These are phyloP conservation scores for Tuber umbilicatum DNA, from an alignment of 495 filamentous ascomycete genomes.

Conservation along the genomic window DNA sequence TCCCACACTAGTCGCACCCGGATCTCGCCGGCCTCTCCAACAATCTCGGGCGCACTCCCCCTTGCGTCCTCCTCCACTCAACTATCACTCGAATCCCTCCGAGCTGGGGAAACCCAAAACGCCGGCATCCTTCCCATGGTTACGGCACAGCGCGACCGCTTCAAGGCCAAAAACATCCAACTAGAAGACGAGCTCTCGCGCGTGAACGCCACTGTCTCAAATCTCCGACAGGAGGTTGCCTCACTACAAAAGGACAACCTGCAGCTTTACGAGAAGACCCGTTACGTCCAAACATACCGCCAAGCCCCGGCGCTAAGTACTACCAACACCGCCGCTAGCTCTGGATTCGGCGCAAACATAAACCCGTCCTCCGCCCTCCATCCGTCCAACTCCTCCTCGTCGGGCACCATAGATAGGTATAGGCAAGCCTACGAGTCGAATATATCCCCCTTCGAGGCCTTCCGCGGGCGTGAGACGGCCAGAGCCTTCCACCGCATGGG, in stretches of 20 bases:
- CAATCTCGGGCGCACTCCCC: conserved; percentile 90
- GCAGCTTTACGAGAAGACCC: conserved; percentile 93
- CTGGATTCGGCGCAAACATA: conserved; percentile 63
- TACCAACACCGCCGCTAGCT: conserved; percentile 57
- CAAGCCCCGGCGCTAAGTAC: conserved; percentile 41
- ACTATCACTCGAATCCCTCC: conserved; percentile 61
- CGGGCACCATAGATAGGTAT: conserved; percentile 74
- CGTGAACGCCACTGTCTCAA: conserved; percentile 69
- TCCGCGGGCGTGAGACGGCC: conserved; percentile 82
- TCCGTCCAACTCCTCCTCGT: conserved; percentile 47
- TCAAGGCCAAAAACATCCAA: conserved; percentile 91
- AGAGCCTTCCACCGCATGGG: conserved; percentile 94
- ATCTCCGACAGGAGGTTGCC: conserved; percentile 82
- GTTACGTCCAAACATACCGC: conserved; percentile 89
- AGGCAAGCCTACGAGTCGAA: conserved; percentile 89
- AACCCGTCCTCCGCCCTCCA: conserved; percentile 65
- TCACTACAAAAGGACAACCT: conserved; percentile 94
- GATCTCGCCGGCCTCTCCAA: conserved; percentile 91
- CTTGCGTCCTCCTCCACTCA: conserved; percentile 49
- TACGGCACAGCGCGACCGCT: conserved; percentile 92
- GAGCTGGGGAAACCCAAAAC: conserved; percentile 48
- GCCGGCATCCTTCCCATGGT: conserved; percentile 96
- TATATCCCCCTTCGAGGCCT: conserved; percentile 91
- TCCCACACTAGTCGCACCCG: conserved; percentile 56
- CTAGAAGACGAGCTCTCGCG: conserved; percentile 87